Base-by-base conservation (phyloP, 495 filamentous ascomycete genomes). In the Penicillium canescens region DNA sequence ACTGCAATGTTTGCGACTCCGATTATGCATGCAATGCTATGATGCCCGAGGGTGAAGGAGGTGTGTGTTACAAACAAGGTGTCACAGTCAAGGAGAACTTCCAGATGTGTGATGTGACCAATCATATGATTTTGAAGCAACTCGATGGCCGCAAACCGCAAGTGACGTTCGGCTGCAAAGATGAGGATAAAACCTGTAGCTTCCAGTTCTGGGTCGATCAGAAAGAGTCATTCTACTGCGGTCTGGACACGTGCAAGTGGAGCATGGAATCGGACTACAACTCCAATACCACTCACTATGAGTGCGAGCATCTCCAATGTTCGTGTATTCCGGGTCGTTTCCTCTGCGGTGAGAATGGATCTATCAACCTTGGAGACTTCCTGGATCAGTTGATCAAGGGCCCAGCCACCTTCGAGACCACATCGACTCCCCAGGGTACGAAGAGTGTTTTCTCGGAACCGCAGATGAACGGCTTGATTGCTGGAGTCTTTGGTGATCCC, bases 151-250 rank as follows among this genome's bases (percentile, higher is more conserved):
- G 86, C 63, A 89, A 88, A 37, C 92, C 94, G 0, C 90, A 98
- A 67, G 93, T 92, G 42, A 98, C 94, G 2, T 98, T 98, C 65
- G 88, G 86, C 33, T 98, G 94, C 66, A 81, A 92, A 58, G 86
- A 79, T n/a, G 80, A 86, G 36, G 73, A 79, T 13, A 67, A 81
- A 1, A 81, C 87, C 10, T 97, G 94, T 66, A 93, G 91, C 60
- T 98, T 98, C 63, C 93, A 98, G 71, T 98, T 98, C 69, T 98
- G 94, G 94, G 90, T 97, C 24, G 92, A 90, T 52, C 83, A 96
- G 57, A 75, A 79, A 37, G 95, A 98, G 71, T 98, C 95, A 1
- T 98, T 98, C 78, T 98, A 96, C 71, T 98, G 94, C 74, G 84
- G 84, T 40, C 74, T 98, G 39, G 84, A 92, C 57, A 86, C 84